phyloP scores from a whole-genome alignment of 1,284 basidiomycete genomes.

The Cutaneotrichosporon dermatis region DNA sequence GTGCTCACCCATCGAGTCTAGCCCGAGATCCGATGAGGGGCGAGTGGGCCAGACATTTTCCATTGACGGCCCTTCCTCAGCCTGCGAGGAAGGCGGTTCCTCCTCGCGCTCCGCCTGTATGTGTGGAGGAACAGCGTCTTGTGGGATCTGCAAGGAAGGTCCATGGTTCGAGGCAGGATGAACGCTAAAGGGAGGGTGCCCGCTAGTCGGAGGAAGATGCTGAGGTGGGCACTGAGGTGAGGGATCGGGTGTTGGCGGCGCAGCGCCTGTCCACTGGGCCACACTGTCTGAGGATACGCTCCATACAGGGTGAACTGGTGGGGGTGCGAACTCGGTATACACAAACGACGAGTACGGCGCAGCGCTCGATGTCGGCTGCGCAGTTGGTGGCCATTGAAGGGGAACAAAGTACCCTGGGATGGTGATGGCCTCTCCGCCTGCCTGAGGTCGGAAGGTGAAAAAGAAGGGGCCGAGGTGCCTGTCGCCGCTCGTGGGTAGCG shows the following conservation, averaged over 20 bases:
- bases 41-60: too few species aligned
- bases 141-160: too few species aligned
- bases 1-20: too few species aligned
- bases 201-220: too few species aligned
- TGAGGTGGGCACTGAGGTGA: too few species aligned
- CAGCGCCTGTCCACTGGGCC: background rate
- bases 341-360: conserved; percentile 3
- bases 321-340: background rate
- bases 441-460: conserved; percentile 8
- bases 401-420: conserved; percentile 7
- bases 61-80: too few species aligned
- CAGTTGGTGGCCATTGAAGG: conserved; percentile 10
- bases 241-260: background rate
- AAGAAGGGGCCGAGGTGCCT: conserved; percentile 9
- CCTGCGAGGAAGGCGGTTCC: too few species aligned
- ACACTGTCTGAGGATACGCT: background rate
- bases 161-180: too few species aligned
- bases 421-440: background rate
- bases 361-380: background rate
- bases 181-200: too few species aligned
- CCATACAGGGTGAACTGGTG: conserved; percentile 2
- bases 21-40: too few species aligned
- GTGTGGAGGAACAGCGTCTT: too few species aligned
- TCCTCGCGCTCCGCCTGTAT: too few species aligned
- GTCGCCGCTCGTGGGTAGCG: background rate